Conservation (phyloP, 768 basidiomycete genomes). For the Leucosporidium creatinivorum region DNA sequence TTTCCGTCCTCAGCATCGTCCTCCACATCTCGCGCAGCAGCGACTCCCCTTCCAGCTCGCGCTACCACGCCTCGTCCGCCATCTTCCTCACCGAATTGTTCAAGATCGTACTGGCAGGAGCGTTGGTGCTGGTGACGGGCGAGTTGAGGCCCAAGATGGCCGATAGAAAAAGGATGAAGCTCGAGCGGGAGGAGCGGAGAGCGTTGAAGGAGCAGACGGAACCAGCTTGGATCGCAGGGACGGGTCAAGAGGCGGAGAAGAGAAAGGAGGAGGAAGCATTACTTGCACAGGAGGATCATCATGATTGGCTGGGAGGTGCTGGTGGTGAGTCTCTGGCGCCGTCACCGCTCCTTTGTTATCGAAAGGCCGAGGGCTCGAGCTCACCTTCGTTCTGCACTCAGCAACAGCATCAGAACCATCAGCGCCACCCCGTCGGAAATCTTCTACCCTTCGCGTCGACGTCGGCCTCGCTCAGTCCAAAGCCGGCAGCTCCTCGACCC, state of each 20-base stretch:
- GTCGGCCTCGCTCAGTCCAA: slow-evolving; percentile 13
- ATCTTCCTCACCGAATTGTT: slow-evolving; percentile 87
- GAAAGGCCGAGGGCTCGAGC: background rate
- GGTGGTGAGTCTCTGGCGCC: no score
- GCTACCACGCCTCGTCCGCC: slow-evolving; percentile 84
- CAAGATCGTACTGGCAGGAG: slow-evolving; percentile 60
- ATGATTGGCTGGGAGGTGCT: background rate
- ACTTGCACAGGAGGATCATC: no score
- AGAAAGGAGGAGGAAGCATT: background rate
- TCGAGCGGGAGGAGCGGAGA: background rate
- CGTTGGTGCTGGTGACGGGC: slow-evolving; percentile 52
- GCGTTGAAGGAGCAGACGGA: background rate
- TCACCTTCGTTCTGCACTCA: no score
- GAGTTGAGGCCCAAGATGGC: slow-evolving; percentile 5
- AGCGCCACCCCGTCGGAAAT: no score
- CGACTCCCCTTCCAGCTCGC: slow-evolving; percentile 81
- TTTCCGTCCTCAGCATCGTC: slow-evolving; percentile 8
- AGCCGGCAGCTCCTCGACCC: background rate
- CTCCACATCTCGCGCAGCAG: slow-evolving; percentile 48
- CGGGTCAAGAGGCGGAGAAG: background rate
- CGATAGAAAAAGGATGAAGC: background rate
- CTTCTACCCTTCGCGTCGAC: slow-evolving; percentile 12
- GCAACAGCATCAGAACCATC: background rate
- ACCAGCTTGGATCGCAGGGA: background rate
- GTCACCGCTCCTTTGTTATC: background rate